Conservation (phyloP, 1,284 basidiomycete species). For the Microbotryum scabiosae region DNA sequence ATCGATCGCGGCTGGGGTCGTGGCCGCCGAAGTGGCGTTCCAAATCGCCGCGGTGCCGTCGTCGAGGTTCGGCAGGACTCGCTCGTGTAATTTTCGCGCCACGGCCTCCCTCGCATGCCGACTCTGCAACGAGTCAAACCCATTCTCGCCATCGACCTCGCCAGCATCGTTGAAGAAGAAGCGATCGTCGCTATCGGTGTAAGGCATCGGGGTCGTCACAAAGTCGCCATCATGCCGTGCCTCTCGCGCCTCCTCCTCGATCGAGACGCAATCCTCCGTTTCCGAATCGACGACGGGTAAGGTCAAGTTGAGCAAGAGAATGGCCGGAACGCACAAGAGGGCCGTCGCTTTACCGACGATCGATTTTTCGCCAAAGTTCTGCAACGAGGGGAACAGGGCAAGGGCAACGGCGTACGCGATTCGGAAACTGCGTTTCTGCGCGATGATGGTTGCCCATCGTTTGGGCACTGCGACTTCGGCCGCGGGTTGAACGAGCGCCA, state of each 20-base stretch:
- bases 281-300: slow-evolving; percentile 67
- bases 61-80: slow-evolving; percentile 1
- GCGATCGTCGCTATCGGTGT: neutral
- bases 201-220: neutral
- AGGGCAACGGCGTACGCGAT: slow-evolving; percentile 47
- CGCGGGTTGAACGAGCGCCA: neutral
- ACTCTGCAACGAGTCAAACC: too few relatives aligned
- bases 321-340: slow-evolving; percentile 74
- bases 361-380: slow-evolving; percentile 64
- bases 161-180: neutral
- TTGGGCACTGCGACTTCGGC: neutral
- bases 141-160: too few relatives aligned
- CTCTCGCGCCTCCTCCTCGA: slow-evolving; percentile 28
- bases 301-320: slow-evolving; percentile 76
- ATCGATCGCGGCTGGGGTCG: too few relatives aligned
- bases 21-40: too few relatives aligned
- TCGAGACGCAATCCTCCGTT: slow-evolving; percentile 13
- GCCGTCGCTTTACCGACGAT: slow-evolving; percentile 63
- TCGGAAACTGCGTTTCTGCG: slow-evolving; percentile 37
- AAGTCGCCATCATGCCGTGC: slow-evolving; percentile 43
- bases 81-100: neutral
- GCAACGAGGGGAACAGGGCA: slow-evolving; percentile 78
- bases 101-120: neutral
- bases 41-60: neutral
- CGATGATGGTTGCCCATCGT: too few relatives aligned